Percentiles rank a stretch among this genome's conserved stretches.
phyloP scores from a whole-genome alignment of 2,329 filamentous ascomycete species.

The Penicillium decumbens region DNA sequence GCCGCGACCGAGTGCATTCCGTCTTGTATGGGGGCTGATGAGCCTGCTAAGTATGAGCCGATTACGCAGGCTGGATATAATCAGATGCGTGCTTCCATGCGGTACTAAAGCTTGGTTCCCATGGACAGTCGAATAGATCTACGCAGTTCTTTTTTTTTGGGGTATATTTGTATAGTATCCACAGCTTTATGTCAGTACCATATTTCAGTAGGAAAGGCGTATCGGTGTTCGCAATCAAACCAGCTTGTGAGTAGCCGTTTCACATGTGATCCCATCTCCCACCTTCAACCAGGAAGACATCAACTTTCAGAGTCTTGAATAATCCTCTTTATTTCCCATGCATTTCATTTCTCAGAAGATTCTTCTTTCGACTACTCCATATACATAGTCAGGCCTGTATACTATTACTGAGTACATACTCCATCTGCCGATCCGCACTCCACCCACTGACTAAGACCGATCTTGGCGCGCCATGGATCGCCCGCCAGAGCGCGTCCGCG shows the following conservation, averaged over 20 bases:
- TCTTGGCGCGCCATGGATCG: constrained; percentile 24
- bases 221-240: background rate
- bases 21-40: constrained; percentile 41
- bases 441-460: constrained; percentile 21
- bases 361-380: background rate
- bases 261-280: background rate
- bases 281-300: background rate
- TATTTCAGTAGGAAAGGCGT: background rate
- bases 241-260: background rate
- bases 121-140: background rate
- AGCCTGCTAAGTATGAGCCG: constrained; percentile 52
- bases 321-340: background rate
- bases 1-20: constrained; percentile 52
- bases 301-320: background rate
- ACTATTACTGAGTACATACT: background rate
- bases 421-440: constrained; percentile 11
- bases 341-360: background rate
- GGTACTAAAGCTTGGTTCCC: constrained; percentile 1
- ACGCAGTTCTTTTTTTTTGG: background rate
- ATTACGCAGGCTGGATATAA: constrained; percentile 42
- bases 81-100: constrained; percentile 18
- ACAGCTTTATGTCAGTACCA: background rate
- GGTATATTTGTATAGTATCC: background rate
- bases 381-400: background rate
- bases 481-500: constrained; percentile 15